phyloP scores from a whole-genome alignment of 2,329 filamentous ascomycete genomes.

The Volutella citrinella region DNA sequence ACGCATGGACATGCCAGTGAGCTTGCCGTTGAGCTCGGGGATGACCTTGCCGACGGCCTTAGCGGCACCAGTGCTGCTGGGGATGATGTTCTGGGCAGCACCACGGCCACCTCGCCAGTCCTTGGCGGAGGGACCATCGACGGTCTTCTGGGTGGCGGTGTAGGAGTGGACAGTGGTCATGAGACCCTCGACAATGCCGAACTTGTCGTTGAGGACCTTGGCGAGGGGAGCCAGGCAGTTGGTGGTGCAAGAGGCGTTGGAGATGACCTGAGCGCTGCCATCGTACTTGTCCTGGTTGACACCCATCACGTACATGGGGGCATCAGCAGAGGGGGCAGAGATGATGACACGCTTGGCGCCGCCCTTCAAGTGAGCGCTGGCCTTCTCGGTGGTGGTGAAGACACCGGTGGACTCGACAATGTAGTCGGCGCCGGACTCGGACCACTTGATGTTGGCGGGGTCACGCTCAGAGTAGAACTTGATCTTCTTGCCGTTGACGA shows the following conservation, averaged over 20 bases:
- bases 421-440: conserved; percentile 83
- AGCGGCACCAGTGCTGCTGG: conserved; percentile 96
- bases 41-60: conserved; percentile 99
- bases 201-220: conserved; percentile 99
- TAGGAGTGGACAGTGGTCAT: conserved; percentile 99
- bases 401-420: conserved; percentile 97
- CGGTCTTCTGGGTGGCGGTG: conserved; percentile 99
- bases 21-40: conserved; percentile 96
- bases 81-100: conserved; percentile 99
- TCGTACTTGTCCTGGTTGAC: conserved; percentile 97
- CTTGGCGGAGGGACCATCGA: conserved; percentile 96
- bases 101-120: conserved; percentile 99
- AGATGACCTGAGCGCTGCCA: conserved; percentile 87
- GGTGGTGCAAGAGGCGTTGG: conserved; percentile 99
- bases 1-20: conserved; percentile 99
- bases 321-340: conserved; percentile 89
- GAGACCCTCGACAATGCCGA: conserved; percentile 93
- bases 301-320: conserved; percentile 99
- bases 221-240: conserved; percentile 99
- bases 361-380: conserved; percentile 87
- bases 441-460: conserved; percentile 88
- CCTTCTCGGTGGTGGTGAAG: conserved; percentile 98
- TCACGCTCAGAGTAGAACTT: conserved; percentile 93
- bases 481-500: conserved; percentile 92
- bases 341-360: conserved; percentile 98